Evolutionary conservation across 139 green algal species (phyloP).

Genomic region (Closterium sp.): DNA sequence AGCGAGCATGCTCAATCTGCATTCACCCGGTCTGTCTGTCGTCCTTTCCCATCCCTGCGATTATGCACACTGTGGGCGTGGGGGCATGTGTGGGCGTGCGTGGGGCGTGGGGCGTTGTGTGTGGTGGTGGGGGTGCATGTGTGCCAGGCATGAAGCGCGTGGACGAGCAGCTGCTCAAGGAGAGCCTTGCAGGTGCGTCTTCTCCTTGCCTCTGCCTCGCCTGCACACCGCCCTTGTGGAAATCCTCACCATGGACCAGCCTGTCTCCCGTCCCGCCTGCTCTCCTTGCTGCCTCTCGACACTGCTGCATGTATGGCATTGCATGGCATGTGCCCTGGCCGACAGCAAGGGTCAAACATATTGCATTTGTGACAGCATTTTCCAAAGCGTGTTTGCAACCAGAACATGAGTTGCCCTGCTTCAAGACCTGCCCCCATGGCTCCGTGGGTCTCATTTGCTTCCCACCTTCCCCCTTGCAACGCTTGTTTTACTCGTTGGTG

Average conservation of each 20-base stretch:
- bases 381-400: not conserved
- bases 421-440: not conserved
- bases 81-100: not conserved
- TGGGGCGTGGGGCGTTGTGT: not conserved
- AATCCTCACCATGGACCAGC: too few species aligned
- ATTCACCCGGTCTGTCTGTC: too few species aligned
- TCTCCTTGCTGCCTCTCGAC: not conserved
- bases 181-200: constrained; percentile 41
- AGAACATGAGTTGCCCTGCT: not conserved
- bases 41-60: not conserved
- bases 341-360: too few species aligned
- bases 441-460: not conserved
- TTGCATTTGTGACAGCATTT: not conserved
- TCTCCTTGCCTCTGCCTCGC: not conserved
- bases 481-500: not conserved
- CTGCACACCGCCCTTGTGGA: too few species aligned
- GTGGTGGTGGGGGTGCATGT: not conserved
- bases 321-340: too few species aligned
- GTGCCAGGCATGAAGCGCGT: constrained; percentile 55
- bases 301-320: not conserved
- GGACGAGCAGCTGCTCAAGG: constrained; percentile 53
- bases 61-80: not conserved
- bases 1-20: not conserved
- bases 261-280: not conserved
- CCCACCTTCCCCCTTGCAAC: too few species aligned